phyloP scores from a whole-genome alignment of 1,139 yeast species.

The Yamadazyma atmosphaerica region DNA sequence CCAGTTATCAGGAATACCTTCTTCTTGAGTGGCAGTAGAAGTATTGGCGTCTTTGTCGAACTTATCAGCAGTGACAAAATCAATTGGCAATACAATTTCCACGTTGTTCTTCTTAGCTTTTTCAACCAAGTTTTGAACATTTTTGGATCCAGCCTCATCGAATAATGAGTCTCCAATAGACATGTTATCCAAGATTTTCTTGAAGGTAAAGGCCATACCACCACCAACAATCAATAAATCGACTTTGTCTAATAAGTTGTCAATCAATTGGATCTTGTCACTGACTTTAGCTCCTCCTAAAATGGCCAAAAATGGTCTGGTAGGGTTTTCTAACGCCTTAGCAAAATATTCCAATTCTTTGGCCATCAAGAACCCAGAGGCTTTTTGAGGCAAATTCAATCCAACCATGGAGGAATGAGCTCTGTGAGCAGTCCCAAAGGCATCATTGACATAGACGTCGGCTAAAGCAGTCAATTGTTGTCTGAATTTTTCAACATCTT shows the following conservation, averaged over 20 bases:
- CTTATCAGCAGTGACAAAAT: constrained; percentile 90
- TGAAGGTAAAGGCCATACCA: constrained; percentile 99
- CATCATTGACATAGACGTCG: constrained; percentile 95
- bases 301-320: constrained; percentile 95
- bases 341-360: constrained; percentile 96
- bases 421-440: constrained; percentile 98
- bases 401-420: constrained; percentile 99
- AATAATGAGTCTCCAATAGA: constrained; percentile 85
- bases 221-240: constrained; percentile 92
- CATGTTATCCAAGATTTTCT: constrained; percentile 83
- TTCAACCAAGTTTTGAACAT: constrained; percentile 82
- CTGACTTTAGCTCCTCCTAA: constrained; percentile 98
- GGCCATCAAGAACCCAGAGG: constrained; percentile 95
- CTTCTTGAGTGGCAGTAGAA: constrained; percentile 76
- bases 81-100: constrained; percentile 88
- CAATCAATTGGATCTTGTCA: constrained; percentile 96
- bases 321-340: constrained; percentile 95
- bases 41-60: constrained; percentile 86
- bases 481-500: constrained; percentile 83
- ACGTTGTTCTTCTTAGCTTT: constrained; percentile 95
- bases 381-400: constrained; percentile 86
- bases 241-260: constrained; percentile 94
- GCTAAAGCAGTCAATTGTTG: constrained; percentile 82
- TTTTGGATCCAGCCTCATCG: constrained; percentile 92
- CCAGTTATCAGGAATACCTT: constrained; percentile 91